Evolutionary conservation across 2,329 filamentous ascomycete genomes (phyloP).

Genomic region (Rasamsonia emersonii): DNA sequence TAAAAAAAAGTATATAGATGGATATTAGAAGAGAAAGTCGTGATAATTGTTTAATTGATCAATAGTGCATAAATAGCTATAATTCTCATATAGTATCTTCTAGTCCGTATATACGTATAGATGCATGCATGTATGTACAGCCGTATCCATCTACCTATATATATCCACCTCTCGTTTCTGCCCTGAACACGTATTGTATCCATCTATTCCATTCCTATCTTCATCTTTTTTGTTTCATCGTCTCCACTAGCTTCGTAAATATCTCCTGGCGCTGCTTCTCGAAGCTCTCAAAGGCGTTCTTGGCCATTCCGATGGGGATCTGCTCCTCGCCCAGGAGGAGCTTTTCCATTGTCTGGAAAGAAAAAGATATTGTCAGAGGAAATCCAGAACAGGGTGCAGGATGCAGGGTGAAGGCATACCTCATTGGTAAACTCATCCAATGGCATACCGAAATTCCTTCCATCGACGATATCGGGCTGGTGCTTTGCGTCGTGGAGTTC

Average conservation of each 20-base stretch:
- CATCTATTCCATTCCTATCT: too few species aligned
- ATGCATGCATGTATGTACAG: too few species aligned
- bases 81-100: too few species aligned
- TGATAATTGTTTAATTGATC: too few species aligned
- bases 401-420: neutral
- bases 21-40: too few species aligned
- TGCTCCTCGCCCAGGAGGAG: slow-evolving; percentile 2
- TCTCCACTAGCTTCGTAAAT: slow-evolving; percentile 21
- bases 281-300: slow-evolving; percentile 35
- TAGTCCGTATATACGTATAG: too few species aligned
- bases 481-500: slow-evolving; percentile 4
- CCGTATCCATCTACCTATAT: too few species aligned
- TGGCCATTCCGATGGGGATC: slow-evolving; percentile 7
- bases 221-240: neutral
- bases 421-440: slow-evolving; percentile 4
- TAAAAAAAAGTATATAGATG: too few species aligned
- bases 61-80: too few species aligned
- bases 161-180: too few species aligned
- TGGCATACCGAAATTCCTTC: slow-evolving; percentile 2
- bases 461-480: slow-evolving; percentile 4
- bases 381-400: neutral
- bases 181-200: too few species aligned
- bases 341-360: slow-evolving; percentile 1
- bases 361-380: neutral
- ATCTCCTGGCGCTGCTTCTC: slow-evolving; percentile 41